These are phyloP conservation scores for Globisporangium takayamanum DNA, from an alignment of 352 stramenopile species.

Conservation along the genomic window DNA sequence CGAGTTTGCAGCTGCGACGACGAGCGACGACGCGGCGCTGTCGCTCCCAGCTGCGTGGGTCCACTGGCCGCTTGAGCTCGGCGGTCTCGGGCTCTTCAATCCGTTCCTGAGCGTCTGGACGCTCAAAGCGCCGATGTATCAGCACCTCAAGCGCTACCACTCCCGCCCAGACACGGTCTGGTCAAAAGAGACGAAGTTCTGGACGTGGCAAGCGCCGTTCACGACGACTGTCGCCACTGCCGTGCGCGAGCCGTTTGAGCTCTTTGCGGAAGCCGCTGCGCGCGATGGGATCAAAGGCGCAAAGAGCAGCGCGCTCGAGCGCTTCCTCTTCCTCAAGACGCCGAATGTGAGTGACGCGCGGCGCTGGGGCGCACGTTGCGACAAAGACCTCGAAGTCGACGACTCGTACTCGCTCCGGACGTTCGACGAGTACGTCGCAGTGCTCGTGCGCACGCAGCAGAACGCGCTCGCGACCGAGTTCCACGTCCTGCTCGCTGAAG, in stretches of 20 bases:
- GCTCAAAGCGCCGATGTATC: slow-evolving; percentile 19
- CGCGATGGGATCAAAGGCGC: slow-evolving; percentile 18
- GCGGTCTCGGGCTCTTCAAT: slow-evolving; percentile 36
- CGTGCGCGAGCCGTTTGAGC: slow-evolving; percentile 20
- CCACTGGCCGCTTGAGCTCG: slow-evolving; percentile 32
- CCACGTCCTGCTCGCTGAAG: slow-evolving; percentile 14
- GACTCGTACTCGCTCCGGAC: slow-evolving; percentile 21
- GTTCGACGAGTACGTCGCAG: slow-evolving; percentile 23
- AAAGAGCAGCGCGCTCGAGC: slow-evolving; percentile 1
- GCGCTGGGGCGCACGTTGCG: slow-evolving; percentile 11
- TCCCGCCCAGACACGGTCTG: slow-evolving; percentile 16
- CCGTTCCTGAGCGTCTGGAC: slow-evolving; percentile 36
- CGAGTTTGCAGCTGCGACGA: background rate
- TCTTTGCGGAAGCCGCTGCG: slow-evolving; percentile 24
- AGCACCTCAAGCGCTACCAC: slow-evolving; percentile 21
- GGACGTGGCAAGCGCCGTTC: slow-evolving; percentile 34
- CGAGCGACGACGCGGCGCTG: background rate
- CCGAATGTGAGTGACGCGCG: slow-evolving; percentile 18
- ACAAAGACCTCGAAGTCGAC: slow-evolving; percentile 16
- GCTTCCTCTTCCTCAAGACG: slow-evolving; percentile 24
- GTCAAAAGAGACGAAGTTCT: slow-evolving; percentile 27
- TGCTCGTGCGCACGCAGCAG: slow-evolving; percentile 11
- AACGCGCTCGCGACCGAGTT: slow-evolving; percentile 15
- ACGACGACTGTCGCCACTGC: slow-evolving; percentile 14
- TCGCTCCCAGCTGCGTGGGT: slow-evolving; percentile 28